phyloP scores from a whole-genome alignment of 331 rosid genomes.

The Telfairia occidentalis region DNA sequence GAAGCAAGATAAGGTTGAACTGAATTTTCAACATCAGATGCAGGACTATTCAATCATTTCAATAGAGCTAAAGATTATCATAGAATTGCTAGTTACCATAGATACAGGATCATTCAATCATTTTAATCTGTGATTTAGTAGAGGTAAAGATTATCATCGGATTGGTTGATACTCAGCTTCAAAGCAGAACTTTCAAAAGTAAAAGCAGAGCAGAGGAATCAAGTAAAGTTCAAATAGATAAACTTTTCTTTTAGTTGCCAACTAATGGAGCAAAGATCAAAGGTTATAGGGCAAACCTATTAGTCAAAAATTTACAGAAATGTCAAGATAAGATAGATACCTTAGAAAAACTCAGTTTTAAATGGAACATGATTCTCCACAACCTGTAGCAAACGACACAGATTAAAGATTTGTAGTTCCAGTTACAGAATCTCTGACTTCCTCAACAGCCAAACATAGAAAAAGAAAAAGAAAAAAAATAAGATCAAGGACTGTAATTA shows the following conservation, averaged over 20 bases:
- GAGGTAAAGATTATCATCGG: background rate
- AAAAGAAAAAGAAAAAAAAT: background rate
- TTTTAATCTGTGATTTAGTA: background rate
- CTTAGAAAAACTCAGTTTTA: background rate
- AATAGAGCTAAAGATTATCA: background rate
- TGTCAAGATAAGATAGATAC: conserved; percentile 1
- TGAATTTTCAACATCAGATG: background rate
- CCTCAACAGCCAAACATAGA: background rate
- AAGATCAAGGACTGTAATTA: background rate
- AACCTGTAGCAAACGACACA: background rate
- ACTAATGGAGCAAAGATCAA: conserved; percentile 9
- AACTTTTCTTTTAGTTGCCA: background rate
- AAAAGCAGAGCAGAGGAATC: conserved; percentile 10
- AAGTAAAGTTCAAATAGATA: background rate
- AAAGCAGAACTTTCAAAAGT: background rate
- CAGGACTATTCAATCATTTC: background rate
- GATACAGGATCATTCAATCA: background rate
- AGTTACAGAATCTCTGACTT: background rate
- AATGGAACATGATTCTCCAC: background rate
- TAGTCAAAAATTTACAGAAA: background rate
- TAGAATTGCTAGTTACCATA: background rate
- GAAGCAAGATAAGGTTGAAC: background rate
- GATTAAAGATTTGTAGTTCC: background rate
- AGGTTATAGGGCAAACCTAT: background rate
- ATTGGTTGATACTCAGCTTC: background rate